phyloP scores from a whole-genome alignment of 805 yeast species.

The Wickerhamiella allomyrinae region DNA sequence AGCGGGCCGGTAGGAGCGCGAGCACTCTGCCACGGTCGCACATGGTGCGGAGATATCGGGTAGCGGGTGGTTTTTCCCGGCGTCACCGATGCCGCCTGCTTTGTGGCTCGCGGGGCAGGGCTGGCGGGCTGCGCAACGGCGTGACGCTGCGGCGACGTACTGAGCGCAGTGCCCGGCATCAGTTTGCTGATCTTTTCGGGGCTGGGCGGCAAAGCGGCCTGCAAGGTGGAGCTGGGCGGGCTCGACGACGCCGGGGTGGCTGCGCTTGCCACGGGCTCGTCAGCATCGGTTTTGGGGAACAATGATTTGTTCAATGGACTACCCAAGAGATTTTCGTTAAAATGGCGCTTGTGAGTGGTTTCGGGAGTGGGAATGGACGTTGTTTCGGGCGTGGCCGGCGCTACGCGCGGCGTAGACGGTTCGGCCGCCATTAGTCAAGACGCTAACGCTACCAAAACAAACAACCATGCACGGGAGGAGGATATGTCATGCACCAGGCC shows the following conservation, averaged over 20 bases:
- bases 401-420: neutral
- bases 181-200: neutral
- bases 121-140: neutral
- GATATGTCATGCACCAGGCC: too few species aligned
- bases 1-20: neutral
- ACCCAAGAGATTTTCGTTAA: neutral
- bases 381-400: conserved; percentile 1
- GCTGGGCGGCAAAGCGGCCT: too few species aligned
- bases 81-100: neutral
- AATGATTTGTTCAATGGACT: neutral
- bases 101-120: neutral
- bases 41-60: conserved; percentile 1
- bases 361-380: neutral
- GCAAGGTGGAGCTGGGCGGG: neutral
- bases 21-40: conserved; percentile 1
- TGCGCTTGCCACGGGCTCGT: neutral
- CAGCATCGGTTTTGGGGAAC: neutral
- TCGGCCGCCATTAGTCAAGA: conserved; percentile 3
- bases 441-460: neutral
- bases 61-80: neutral
- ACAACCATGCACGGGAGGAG: too few species aligned
- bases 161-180: neutral
- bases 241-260: neutral
- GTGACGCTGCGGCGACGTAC: neutral
- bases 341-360: neutral